These are phyloP conservation scores for Xylaria telfairii DNA, from an alignment of 495 filamentous ascomycete species.

Conservation along the genomic window DNA sequence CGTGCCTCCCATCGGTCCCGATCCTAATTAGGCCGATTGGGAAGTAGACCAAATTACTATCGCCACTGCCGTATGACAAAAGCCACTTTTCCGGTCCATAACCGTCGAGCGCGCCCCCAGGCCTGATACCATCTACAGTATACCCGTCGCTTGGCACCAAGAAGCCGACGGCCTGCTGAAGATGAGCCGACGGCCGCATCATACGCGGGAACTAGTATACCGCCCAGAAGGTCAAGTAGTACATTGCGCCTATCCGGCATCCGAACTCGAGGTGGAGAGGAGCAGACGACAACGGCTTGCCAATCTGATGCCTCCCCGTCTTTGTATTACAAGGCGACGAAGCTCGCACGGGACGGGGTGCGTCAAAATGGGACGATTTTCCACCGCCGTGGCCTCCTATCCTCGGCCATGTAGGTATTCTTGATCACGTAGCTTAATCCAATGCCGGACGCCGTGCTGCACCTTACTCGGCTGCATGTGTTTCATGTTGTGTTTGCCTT, in stretches of 20 bases:
- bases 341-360: not conserved
- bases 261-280: not conserved
- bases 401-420: too few species aligned
- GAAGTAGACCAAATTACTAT: not conserved
- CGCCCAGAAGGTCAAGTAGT: too few species aligned
- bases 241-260: not conserved
- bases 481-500: not conserved
- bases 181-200: not conserved
- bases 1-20: not conserved
- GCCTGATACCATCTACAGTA: not conserved
- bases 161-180: not conserved
- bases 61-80: not conserved
- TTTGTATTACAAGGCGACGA: conserved; percentile 3
- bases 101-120: not conserved
- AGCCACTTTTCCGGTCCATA: not conserved
- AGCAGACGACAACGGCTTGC: not conserved
- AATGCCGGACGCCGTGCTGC: not conserved
- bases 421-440: not conserved
- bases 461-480: not conserved
- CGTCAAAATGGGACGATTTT: not conserved
- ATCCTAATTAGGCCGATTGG: not conserved
- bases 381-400: not conserved
- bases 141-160: conserved; percentile 1
- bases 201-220: not conserved
- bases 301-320: not conserved